phyloP scores from a whole-genome alignment of 2,329 filamentous ascomycete genomes.

The Cladosporium sp. region DNA sequence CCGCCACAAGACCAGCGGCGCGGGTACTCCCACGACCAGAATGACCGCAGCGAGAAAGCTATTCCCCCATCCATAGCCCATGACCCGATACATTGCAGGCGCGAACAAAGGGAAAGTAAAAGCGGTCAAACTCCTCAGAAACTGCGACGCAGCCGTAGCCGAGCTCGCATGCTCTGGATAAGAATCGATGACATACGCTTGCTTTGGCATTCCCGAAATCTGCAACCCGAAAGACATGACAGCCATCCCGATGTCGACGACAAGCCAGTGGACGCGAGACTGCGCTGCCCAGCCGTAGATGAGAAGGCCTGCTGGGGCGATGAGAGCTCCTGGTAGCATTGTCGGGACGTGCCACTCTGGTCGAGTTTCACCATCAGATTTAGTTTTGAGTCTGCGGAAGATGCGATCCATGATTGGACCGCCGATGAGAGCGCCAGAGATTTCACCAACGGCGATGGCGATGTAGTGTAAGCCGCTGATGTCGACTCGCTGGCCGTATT shows the following conservation, averaged over 20 bases:
- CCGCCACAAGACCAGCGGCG: conserved; percentile 43
- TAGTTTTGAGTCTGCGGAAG: conserved; percentile 32
- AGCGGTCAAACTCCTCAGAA: conserved; percentile 52
- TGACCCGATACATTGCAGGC: conserved; percentile 42
- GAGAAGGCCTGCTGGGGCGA: conserved; percentile 53
- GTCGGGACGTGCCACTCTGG: conserved; percentile 45
- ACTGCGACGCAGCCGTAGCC: conserved; percentile 51
- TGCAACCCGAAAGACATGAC: conserved; percentile 53
- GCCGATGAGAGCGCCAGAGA: conserved; percentile 43
- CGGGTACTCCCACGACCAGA: conserved; percentile 47
- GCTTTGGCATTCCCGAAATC: conserved; percentile 53
- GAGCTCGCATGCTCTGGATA: conserved; percentile 45
- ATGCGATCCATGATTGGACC: conserved; percentile 33
- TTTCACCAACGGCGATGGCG: conserved; percentile 58
- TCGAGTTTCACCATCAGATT: conserved; percentile 33
- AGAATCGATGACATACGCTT: conserved; percentile 58
- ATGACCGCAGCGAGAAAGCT: conserved; percentile 53
- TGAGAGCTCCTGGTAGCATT: conserved; percentile 50
- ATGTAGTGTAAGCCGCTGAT: conserved; percentile 36
- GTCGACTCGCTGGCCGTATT: conserved; percentile 25
- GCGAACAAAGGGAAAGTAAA: conserved; percentile 60
- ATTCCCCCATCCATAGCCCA: conserved; percentile 49
- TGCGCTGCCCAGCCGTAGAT: conserved; percentile 57
- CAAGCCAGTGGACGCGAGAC: conserved; percentile 51
- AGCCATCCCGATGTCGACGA: conserved; percentile 55